Base-by-base conservation (phyloP, 2,329 filamentous ascomycete genomes). In the Zasmidium cellare region DNA sequence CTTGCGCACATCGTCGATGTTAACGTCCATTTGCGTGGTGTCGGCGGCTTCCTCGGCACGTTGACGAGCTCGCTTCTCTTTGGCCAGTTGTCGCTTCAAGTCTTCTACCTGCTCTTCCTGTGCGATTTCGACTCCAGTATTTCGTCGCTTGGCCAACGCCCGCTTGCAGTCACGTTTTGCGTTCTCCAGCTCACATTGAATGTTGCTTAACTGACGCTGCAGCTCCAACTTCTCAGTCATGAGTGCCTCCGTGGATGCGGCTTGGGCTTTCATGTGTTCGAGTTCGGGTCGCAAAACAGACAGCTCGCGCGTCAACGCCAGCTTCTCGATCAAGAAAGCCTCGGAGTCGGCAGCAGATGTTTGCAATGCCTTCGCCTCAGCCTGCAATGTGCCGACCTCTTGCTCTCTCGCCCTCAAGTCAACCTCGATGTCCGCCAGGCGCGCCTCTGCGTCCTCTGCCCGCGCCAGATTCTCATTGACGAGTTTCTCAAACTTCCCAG, bases 131-230 rank as follows among this genome's bases (percentile, higher is more conserved):
- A 77, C 76, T 54, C 79, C 77, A 45, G 76, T 83, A 71, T 70
- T 82, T 70, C 71, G 77, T 49, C 76, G 78, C 64, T 82, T 81
- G 1, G 77, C 77, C 3, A 77, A 66, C 2, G 82, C 82, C 52
- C 87, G 84, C 64, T 87, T 84, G 9, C 83, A 79, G 2, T 86
- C 82, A n/a, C 86, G 84, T 72, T 86, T 93, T 71, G 94, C 90
- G 64, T 89, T 90, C 63, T 92, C 90, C 1, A 96, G 80, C 66
- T 96, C 89, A 46, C 91, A 86, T 72, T 96, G 89, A 2, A 92
- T 74, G 1, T 87, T 86, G 68, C 83, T 87, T 24, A 96, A 74
- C 74, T 94, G 90, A 48, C 89, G 87, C 70, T 94, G 87, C 14
- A 97, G 76, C 1, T 88, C 82, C 47, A 93, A 80, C 72, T 96